Conservation (phyloP, 805 yeast species). For the Debaryomyces castellii region DNA sequence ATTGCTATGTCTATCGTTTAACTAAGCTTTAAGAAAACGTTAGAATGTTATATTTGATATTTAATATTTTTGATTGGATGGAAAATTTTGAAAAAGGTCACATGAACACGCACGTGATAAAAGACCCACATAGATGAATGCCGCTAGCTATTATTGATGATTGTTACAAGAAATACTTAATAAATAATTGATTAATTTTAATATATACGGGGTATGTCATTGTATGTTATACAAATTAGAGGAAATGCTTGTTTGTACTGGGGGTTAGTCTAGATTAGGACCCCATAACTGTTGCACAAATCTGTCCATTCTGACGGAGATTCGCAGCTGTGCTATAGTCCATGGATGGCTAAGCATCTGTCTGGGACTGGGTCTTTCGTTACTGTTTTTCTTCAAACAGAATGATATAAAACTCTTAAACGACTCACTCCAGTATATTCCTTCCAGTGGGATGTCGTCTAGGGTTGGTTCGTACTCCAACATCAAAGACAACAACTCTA, state of each 20-base stretch:
- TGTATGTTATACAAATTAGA: background rate
- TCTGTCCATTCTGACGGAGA: constrained; percentile 80
- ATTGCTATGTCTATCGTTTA: background rate
- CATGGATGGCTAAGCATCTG: constrained; percentile 95
- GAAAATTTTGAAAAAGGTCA: constrained; percentile 1
- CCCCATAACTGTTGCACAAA: constrained; percentile 78
- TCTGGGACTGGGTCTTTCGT: constrained; percentile 84
- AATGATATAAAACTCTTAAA: constrained; percentile 80
- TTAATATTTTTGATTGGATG: constrained; percentile 4
- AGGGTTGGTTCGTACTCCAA: constrained; percentile 80
- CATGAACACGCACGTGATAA: background rate
- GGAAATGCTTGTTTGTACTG: too few relatives aligned
- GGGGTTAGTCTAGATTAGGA: constrained; percentile 2
- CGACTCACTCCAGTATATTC: constrained; percentile 76
- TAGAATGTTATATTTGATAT: background rate
- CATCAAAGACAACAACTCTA: constrained; percentile 79
- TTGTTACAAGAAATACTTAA: background rate
- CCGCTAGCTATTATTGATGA: too few relatives aligned
- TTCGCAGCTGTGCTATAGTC: constrained; percentile 73
- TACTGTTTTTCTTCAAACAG: constrained; percentile 78
- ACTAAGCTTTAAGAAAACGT: background rate
- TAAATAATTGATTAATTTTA: background rate
- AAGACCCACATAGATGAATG: too few relatives aligned
- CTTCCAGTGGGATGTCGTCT: constrained; percentile 71
- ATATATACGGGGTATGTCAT: background rate